These are phyloP conservation scores for Irineochytrium annulatum DNA, from an alignment of 192 early-diverging fungal species.

Conservation along the genomic window DNA sequence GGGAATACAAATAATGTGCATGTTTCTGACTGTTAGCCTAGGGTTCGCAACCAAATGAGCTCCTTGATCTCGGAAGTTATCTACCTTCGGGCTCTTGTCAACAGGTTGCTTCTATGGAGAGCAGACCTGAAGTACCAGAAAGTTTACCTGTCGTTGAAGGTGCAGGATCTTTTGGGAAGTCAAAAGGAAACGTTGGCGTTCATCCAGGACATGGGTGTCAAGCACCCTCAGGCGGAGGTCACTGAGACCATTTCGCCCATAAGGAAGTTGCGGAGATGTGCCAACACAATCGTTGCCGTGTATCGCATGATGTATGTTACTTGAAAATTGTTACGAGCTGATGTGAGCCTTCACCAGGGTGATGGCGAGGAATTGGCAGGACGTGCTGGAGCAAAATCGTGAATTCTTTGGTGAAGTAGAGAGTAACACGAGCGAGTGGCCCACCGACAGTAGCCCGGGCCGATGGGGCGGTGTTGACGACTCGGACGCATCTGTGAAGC, in stretches of 20 bases:
- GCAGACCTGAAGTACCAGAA: slow-evolving; percentile 47
- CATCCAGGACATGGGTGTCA: slow-evolving; percentile 23
- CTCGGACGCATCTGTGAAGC: neutral
- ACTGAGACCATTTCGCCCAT: neutral
- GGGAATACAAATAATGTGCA: neutral
- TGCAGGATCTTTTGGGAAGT: slow-evolving; percentile 34
- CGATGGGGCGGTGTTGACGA: neutral
- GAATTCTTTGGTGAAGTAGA: slow-evolving; percentile 12
- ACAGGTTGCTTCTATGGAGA: slow-evolving; percentile 34
- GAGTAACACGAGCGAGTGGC: neutral
- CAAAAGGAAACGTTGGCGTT: slow-evolving; percentile 21
- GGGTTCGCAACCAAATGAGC: slow-evolving; percentile 23
- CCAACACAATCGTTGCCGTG: slow-evolving; percentile 24
- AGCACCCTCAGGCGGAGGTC: slow-evolving; percentile 9
- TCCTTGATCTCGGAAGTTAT: slow-evolving; percentile 31
- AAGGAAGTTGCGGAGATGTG: slow-evolving; percentile 17
- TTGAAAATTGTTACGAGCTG: too few species aligned
- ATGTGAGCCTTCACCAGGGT: slow-evolving; percentile 5
- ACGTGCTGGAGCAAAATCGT: slow-evolving; percentile 19
- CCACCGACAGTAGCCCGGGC: too few species aligned
- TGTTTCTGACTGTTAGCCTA: neutral
- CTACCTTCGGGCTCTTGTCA: slow-evolving; percentile 33
- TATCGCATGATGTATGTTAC: slow-evolving; percentile 29
- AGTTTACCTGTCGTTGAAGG: slow-evolving; percentile 37
- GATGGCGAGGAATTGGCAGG: slow-evolving; percentile 23